Base-by-base conservation (phyloP, 2,329 filamentous ascomycete genomes). In the Fusarium sulawesiense region DNA sequence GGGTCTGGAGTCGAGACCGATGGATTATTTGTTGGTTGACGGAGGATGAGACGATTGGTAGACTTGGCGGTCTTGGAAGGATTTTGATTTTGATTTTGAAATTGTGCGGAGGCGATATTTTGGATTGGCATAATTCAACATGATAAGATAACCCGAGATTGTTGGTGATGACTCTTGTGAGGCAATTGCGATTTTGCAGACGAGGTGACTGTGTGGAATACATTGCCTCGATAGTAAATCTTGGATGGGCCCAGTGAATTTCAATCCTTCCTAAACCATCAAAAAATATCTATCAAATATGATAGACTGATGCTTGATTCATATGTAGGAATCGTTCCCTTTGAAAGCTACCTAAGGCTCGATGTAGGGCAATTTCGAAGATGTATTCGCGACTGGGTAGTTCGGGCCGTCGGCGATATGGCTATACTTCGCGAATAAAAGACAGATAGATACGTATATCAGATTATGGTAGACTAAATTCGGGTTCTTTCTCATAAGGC, bases 1-100 rank as follows among this genome's bases (percentile, higher is more conserved):
- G 57, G 57, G 57, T 48, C 57, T 2, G 13, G n/a, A 21, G 44
- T 58, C 53, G 30, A 40, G 56, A 25, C 37, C 21, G 21, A 37
- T 14, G 20, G 5, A 37, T 37, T 11, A 63, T 37, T 64, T 18
- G 49, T n/a, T n/a, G 9, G 10, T n/a, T 37, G 18, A 37, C 21
- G 10, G 34, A 23, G 40, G 12, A 13, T 10, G 23, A 37, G 3
- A 37, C 49, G 9, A 13, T 41, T 25, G 32, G 49, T 4, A 41
- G 27, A 51, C 32, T 51, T 51, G 49, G 34, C 32, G 40, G 37
- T 6, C 13, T 25, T 41, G 32, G 32, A 18, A 14, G 11, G 32
- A 23, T 50, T 50, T 18, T 23, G 23, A 23, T 23, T 23, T 21
- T 12, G 30, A 23, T 34, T 13, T 21, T 12, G 32, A 21, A 18